Percentiles rank a stretch among this genome's conserved stretches.
These are phyloP conservation scores for Microbotryomycetes sp. DNA, from an alignment of 1,284 basidiomycete genomes.

Conservation along the genomic window DNA sequence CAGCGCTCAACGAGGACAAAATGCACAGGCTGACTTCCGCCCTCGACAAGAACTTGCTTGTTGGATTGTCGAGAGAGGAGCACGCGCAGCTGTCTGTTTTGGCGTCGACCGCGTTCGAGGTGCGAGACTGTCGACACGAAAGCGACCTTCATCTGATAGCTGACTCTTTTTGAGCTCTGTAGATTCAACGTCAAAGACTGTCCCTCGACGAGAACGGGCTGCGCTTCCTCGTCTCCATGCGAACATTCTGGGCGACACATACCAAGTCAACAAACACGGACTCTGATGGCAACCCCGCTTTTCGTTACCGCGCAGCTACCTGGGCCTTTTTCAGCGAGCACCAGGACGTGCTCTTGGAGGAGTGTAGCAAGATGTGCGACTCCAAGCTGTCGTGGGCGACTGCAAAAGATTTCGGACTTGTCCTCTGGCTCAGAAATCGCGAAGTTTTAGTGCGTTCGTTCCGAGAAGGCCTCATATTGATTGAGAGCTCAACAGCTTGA, in stretches of 20 bases:
- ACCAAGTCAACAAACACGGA: too few relatives aligned
- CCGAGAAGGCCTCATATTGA: neutral
- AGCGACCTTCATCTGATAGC: slow-evolving; percentile 7
- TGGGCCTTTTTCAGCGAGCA: slow-evolving; percentile 94
- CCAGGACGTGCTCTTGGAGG: slow-evolving; percentile 70
- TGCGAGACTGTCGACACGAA: slow-evolving; percentile 38
- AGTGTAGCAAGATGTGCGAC: slow-evolving; percentile 61
- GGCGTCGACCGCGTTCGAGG: slow-evolving; percentile 79
- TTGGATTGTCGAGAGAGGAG: slow-evolving; percentile 66
- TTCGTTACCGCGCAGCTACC: slow-evolving; percentile 71
- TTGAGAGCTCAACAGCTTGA: neutral
- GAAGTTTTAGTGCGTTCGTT: slow-evolving; percentile 62
- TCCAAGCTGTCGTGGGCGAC: slow-evolving; percentile 82
- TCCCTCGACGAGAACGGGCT: slow-evolving; percentile 81
- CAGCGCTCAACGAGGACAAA: slow-evolving; percentile 39
- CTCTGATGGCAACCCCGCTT: neutral
- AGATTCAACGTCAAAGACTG: slow-evolving; percentile 79
- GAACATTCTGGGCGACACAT: too few relatives aligned
- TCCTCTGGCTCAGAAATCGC: slow-evolving; percentile 73
- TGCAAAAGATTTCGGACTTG: slow-evolving; percentile 74
- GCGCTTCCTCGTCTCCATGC: slow-evolving; percentile 80
- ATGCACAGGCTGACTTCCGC: slow-evolving; percentile 57
- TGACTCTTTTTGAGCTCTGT: slow-evolving; percentile 7
- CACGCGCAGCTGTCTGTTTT: slow-evolving; percentile 69
- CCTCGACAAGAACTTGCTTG: slow-evolving; percentile 57